Evolutionary conservation across 148 eudicot genomes (phyloP).

Genomic region (Heliamphora exappendiculata): DNA sequence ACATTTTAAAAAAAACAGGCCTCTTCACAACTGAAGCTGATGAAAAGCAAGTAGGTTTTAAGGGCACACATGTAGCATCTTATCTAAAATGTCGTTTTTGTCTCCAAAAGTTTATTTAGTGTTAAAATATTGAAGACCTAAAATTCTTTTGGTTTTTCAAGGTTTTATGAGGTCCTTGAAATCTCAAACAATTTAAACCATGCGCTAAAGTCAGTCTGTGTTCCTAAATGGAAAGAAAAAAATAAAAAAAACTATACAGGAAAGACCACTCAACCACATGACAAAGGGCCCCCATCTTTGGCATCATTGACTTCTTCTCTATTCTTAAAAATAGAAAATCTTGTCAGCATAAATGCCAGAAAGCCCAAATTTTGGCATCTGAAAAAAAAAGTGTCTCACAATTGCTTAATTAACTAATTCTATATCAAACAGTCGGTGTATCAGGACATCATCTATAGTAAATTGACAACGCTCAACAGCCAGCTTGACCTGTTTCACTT

Average conservation of each 20-base stretch:
- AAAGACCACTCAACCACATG: not conserved
- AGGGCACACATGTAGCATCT: not conserved
- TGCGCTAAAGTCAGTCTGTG: not conserved
- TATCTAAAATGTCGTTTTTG: not conserved
- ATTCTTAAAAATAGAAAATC: no score
- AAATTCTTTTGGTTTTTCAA: not conserved
- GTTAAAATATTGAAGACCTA: not conserved
- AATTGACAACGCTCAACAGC: not conserved
- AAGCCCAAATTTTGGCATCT: not conserved
- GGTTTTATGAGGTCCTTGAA: not conserved
- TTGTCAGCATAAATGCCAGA: not conserved
- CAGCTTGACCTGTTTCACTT: constrained; percentile 1
- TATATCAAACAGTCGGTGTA: not conserved
- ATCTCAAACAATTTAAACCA: not conserved
- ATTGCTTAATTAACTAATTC: not conserved
- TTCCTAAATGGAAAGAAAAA: not conserved
- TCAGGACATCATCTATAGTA: constrained; percentile 2
- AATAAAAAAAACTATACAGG: not conserved
- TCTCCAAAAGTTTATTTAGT: not conserved
- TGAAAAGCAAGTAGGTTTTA: not conserved
- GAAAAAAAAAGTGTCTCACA: not conserved
- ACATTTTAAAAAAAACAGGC: not conserved
- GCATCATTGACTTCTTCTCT: not conserved
- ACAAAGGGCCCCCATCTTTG: not conserved
- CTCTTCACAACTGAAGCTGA: not conserved